phyloP scores from a whole-genome alignment of 2,329 filamentous ascomycete species.

The Penicillium palitans region DNA sequence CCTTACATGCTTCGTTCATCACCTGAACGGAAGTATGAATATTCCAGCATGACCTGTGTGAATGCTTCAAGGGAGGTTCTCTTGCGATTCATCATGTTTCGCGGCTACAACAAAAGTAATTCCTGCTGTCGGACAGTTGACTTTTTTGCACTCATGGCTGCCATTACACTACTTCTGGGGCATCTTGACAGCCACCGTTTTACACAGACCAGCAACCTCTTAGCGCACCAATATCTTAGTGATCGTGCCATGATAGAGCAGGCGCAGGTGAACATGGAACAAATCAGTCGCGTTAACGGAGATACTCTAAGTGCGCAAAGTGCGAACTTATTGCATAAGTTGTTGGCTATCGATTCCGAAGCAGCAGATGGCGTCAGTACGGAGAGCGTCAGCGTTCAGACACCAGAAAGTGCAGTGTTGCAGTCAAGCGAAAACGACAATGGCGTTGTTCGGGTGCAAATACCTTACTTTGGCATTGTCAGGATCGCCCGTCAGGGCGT shows the following conservation, averaged over 20 bases:
- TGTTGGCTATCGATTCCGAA: conserved; percentile 24
- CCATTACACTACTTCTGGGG: conserved; percentile 26
- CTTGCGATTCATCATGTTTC: conserved; percentile 50
- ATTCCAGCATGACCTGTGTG: conserved; percentile 52
- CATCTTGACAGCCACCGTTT: conserved; percentile 27
- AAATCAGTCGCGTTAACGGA: conserved; percentile 25
- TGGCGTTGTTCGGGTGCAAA: conserved; percentile 37
- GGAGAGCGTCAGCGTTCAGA: background rate
- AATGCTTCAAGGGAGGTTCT: conserved; percentile 55
- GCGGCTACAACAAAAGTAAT: conserved; percentile 31
- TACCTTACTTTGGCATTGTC: conserved; percentile 49
- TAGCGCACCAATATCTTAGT: conserved; percentile 42
- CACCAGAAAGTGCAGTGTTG: background rate
- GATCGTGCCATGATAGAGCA: conserved; percentile 46
- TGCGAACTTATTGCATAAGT: conserved; percentile 15
- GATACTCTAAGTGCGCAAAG: conserved; percentile 35
- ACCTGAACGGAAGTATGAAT: conserved; percentile 42
- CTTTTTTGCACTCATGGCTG: conserved; percentile 30
- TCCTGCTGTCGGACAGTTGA: conserved; percentile 30
- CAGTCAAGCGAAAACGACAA: background rate
- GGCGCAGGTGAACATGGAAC: conserved; percentile 38
- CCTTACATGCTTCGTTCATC: conserved; percentile 53
- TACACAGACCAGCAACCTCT: conserved; percentile 4
- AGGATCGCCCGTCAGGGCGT: conserved; percentile 33
- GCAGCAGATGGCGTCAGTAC: conserved; percentile 7